Evolutionary conservation across 2,329 filamentous ascomycete species (phyloP), one percentile per base, ranked within the genome.

Genomic region (Exophiala bonariae): DNA sequence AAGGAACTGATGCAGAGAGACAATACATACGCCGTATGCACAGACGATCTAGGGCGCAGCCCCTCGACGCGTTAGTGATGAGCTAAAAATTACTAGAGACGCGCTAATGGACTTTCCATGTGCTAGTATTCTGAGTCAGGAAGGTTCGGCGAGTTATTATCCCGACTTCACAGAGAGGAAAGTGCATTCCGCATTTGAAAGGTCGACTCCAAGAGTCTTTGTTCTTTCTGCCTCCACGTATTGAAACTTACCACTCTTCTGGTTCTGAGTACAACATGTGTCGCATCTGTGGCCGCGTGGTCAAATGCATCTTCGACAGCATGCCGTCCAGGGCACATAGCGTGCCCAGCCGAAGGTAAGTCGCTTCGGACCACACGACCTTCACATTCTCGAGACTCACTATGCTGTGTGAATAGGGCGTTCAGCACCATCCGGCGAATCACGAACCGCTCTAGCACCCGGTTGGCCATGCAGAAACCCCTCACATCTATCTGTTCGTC

Each of bases 221-320:
- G n/a, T n/a, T n/a, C n/a, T n/a, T n/a, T n/a, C n/a, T 36, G n/a
- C 20, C 34, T 9, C 18, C 5, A 31, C n/a, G 8, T n/a, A 31
- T 8, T 28, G 17, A 16, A 33, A 6, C 18, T n/a, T n/a, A n/a
- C n/a, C n/a, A n/a, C n/a, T n/a, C n/a, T n/a, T n/a, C n/a, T n/a
- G n/a, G n/a, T n/a, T n/a, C n/a, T n/a, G n/a, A n/a, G n/a, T n/a
- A n/a, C 44, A 52, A n/a, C 33, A 59, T 59, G 57, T 59, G 57
- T 47, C 57, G 57, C 20, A 43, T 59, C 30, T 59, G 57, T 43
- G 57, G 57, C 22, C 52, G 57, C 18, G 42, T 58, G 28, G 49
- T 59, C 31, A 55, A 52, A 48, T 59, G 57, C 51, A 57, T 59
- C 20, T 59, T 59, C 39, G 57, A 59, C 43, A 54, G 47, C 16